A percentile compares a stretch with the other conserved stretches of the same genome.
Conservation (phyloP, 192 early-diverging fungal species). For the Coemansia guatemalensis region DNA sequence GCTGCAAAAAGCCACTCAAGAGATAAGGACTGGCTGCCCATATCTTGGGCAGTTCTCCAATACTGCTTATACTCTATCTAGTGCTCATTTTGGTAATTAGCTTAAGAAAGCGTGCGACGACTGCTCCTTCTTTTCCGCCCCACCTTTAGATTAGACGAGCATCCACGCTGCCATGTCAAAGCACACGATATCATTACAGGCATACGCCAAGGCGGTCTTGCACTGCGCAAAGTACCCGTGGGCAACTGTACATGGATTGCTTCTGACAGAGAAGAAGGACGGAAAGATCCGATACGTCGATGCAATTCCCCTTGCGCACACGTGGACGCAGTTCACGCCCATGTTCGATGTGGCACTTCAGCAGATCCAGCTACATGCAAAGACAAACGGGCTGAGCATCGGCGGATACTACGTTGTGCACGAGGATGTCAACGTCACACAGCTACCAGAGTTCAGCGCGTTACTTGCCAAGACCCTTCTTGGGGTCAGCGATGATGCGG, state of each 20-base stretch:
- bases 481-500: slow-evolving; percentile 14
- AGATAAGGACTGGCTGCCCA: background rate
- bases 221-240: slow-evolving; percentile 85
- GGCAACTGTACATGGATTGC: slow-evolving; percentile 71
- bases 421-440: slow-evolving; percentile 31
- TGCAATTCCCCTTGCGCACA: slow-evolving; percentile 84
- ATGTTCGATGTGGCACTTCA: slow-evolving; percentile 85
- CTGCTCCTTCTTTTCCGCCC: too few relatives aligned
- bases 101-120: too few relatives aligned
- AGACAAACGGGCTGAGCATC: slow-evolving; percentile 29
- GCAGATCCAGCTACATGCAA: slow-evolving; percentile 58
- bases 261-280: slow-evolving; percentile 56
- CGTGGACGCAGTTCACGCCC: slow-evolving; percentile 74
- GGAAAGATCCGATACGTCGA: slow-evolving; percentile 54
- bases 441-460: slow-evolving; percentile 40
- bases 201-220: slow-evolving; percentile 73
- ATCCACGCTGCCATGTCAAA: slow-evolving; percentile 21
- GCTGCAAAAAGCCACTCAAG: too few relatives aligned
- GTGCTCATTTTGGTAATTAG: background rate
- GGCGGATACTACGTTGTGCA: slow-evolving; percentile 50
- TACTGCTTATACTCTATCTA: background rate
- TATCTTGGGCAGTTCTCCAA: too few relatives aligned
- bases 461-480: slow-evolving; percentile 37
- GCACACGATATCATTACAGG: slow-evolving; percentile 55
- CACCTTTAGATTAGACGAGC: too few relatives aligned